phyloP scores from a whole-genome alignment of 2,329 filamentous ascomycete species.

The Nemania sp. region DNA sequence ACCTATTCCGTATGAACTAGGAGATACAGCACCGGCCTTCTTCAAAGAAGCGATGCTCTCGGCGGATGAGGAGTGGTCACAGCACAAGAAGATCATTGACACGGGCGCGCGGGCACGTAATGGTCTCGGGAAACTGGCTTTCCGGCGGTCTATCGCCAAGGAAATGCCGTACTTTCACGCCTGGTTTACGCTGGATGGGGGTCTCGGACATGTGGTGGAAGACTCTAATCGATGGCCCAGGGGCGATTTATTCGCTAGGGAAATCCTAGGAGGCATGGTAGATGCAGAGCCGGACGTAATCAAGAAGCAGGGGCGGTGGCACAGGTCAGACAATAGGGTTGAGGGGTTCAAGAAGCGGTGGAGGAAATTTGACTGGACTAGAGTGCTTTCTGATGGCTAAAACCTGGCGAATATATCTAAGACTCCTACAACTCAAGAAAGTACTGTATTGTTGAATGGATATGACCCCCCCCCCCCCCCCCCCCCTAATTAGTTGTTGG shows the following conservation, averaged over 20 bases:
- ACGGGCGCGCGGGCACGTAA: conserved; percentile 75
- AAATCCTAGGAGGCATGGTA: conserved; percentile 92
- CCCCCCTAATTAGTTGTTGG: too few species aligned
- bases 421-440: neutral
- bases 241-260: conserved; percentile 91
- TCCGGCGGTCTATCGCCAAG: conserved; percentile 84
- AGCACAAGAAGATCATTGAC: conserved; percentile 95
- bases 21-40: conserved; percentile 91
- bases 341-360: conserved; percentile 86
- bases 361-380: conserved; percentile 92
- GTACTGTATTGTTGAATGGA: neutral
- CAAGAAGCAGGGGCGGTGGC: conserved; percentile 92
- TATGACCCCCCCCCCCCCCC: too few species aligned
- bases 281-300: conserved; percentile 84
- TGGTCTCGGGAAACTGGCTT: conserved; percentile 82
- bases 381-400: conserved; percentile 62
- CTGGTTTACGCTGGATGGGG: conserved; percentile 94
- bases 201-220: conserved; percentile 92
- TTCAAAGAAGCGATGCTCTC: conserved; percentile 94
- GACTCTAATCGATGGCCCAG: conserved; percentile 86
- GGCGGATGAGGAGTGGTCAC: conserved; percentile 92
- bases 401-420: neutral
- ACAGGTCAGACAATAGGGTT: conserved; percentile 73
- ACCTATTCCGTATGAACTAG: conserved; percentile 90
- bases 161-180: conserved; percentile 99